A percentile compares a stretch with the other conserved stretches of the same genome.
phyloP scores from a whole-genome alignment of 371 early-diverging fungal species.

The Zopfochytrium polystomum region DNA sequence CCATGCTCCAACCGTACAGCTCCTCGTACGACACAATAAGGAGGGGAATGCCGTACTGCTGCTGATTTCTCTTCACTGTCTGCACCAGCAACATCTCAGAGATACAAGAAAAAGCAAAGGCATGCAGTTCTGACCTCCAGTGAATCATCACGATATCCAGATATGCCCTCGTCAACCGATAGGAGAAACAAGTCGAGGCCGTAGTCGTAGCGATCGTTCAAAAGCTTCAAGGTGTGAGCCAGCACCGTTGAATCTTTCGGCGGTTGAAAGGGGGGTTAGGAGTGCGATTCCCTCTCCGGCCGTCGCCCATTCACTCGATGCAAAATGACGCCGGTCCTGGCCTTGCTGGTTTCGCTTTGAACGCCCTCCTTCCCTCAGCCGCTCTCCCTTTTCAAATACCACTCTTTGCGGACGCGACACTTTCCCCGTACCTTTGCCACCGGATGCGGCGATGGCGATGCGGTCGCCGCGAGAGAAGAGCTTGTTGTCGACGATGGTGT shows the following conservation, averaged over 20 bases:
- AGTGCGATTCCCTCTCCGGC: too few species aligned
- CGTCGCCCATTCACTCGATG: too few species aligned
- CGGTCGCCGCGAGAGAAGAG: conserved; percentile 89
- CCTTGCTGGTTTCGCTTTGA: neutral
- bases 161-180: conserved; percentile 99
- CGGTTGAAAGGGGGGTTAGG: conserved; percentile 16
- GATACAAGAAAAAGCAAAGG: conserved; percentile 3
- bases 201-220: conserved; percentile 95
- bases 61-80: conserved; percentile 94
- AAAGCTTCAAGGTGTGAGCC: conserved; percentile 90
- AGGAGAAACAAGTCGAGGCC: conserved; percentile 89
- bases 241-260: conserved; percentile 94
- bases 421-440: too few species aligned
- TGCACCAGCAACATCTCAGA: conserved; percentile 18
- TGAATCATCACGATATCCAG: conserved; percentile 98
- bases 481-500: conserved; percentile 79
- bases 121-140: conserved; percentile 60
- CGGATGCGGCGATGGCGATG: conserved; percentile 97
- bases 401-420: too few species aligned
- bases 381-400: too few species aligned
- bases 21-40: conserved; percentile 94
- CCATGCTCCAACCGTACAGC: conserved; percentile 98
- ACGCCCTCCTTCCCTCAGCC: conserved; percentile 39
- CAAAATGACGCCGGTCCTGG: too few species aligned
- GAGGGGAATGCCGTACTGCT: conserved; percentile 90